These are phyloP conservation scores for Jaltomata sinuosa DNA, from an alignment of 257 asterid species.

Conservation along the genomic window DNA sequence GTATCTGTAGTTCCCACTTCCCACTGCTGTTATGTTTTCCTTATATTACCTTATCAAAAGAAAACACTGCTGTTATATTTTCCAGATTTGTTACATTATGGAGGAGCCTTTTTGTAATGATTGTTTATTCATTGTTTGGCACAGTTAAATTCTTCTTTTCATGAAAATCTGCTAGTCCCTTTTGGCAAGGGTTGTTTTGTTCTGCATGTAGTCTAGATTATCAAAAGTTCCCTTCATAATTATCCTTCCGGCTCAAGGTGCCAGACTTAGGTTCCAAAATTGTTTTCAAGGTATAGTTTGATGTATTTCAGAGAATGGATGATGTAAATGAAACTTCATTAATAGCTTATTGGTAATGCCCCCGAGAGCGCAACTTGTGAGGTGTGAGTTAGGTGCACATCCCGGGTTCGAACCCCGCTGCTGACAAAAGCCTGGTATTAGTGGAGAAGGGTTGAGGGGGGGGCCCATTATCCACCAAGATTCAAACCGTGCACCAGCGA, in stretches of 20 bases:
- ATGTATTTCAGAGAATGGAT: not conserved
- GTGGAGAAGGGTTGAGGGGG: not conserved
- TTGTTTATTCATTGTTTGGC: not conserved
- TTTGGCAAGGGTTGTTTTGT: not conserved
- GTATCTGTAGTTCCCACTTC: not conserved
- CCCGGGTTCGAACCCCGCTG: not conserved
- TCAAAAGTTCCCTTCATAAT: not conserved
- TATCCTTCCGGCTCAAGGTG: not conserved
- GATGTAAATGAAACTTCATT: not conserved
- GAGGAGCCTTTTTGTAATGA: not conserved
- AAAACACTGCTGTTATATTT: not conserved
- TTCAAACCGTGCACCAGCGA: not conserved
- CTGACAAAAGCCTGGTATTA: not conserved
- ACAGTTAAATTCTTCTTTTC: not conserved
- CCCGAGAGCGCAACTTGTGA: not conserved
- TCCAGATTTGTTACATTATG: not conserved
- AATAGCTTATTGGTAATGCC: not conserved
- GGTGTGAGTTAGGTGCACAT: not conserved
- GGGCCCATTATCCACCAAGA: not conserved
- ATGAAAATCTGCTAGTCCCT: not conserved
- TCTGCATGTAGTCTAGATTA: not conserved
- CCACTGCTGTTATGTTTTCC: not conserved
- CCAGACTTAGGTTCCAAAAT: not conserved
- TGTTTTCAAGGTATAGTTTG: not conserved
- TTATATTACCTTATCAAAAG: not conserved